Evolutionary conservation across 352 stramenopile genomes (phyloP), one percentile per base, ranked within the genome.

Genomic region (Achlya hypogyna): DNA sequence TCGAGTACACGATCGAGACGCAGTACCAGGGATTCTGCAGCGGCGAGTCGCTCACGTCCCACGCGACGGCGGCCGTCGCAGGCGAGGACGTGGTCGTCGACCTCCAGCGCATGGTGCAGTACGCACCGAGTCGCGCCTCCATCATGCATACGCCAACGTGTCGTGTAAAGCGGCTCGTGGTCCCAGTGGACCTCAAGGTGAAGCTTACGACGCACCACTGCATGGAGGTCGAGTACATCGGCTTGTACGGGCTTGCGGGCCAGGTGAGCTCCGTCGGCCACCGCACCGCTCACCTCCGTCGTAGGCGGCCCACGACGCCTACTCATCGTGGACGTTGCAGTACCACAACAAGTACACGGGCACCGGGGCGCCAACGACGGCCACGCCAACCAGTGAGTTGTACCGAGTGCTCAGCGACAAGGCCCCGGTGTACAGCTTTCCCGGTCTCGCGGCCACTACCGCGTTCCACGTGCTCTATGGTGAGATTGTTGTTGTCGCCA

Each of bases 1-100:
- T 67, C 34, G 60, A 67, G 47, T 67, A 67, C 43, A 67, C 51
- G 45, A 45, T 67, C 28, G 60, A 67, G 28, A 67, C 18, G 8
- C 51, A 67, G 42, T 67, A 59, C 27, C 60, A 67, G 42, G 27
- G 42, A 18, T 67, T 59, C 51, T 67, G 60, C 60, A 54, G 34
- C 22, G 60, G 60, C 10, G 60, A 67, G 4, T 27, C 12, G 12
- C 38, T 67, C 5, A 20, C 28, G 2, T 42, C 42, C 35, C 60
- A 67, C 27, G 42, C 28, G 3, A 51, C 23, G 18, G n/a, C 45
- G 4, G 31, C n/a, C 8, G 47, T 67, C 20, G 51, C 12, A 5
- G 42, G 60, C 14, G 27, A 67, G 12, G 29, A 67, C 35, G 60
- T 67, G 3, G 60, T 67, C 18, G 20, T 67, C 3, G 60, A 67